Evolutionary conservation across 179 eudicot species (phyloP).

Genomic region (Heliamphora pulchella): DNA sequence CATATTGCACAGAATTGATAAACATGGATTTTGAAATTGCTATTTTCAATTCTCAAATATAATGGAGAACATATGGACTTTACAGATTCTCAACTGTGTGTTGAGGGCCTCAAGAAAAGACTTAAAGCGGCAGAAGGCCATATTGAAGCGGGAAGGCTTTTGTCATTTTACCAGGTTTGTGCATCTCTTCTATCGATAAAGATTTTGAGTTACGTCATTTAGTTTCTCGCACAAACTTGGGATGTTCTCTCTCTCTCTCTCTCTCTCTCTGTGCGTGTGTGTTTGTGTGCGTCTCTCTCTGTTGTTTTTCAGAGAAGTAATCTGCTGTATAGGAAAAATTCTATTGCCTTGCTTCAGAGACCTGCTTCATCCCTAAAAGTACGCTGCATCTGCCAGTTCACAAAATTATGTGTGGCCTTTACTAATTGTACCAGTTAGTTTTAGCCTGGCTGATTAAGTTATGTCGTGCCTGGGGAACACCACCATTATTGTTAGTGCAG

Average conservation of each 20-base stretch:
- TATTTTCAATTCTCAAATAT: slow-evolving; percentile 17
- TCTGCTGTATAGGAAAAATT: neutral
- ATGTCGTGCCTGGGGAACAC: neutral
- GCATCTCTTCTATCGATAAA: neutral
- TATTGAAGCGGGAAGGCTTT: slow-evolving; percentile 93
- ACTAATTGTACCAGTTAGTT: neutral
- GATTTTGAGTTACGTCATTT: slow-evolving; percentile 1
- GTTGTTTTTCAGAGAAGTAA: neutral
- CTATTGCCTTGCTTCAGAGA: neutral
- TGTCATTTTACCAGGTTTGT: slow-evolving; percentile 84
- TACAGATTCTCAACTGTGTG: slow-evolving; percentile 44
- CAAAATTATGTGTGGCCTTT: neutral
- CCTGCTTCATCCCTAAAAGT: neutral
- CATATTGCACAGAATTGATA: neutral
- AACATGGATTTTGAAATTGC: slow-evolving; percentile 8
- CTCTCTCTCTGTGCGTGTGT: neutral
- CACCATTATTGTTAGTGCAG: neutral
- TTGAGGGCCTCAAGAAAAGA: slow-evolving; percentile 48
- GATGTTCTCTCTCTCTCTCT: neutral
- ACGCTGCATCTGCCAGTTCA: neutral
- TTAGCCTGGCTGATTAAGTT: neutral
- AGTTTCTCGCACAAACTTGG: neutral
- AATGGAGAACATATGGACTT: slow-evolving; percentile 17
- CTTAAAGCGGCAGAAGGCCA: slow-evolving; percentile 82
- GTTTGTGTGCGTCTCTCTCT: neutral